A percentile compares a stretch with the other conserved stretches of the same genome.
Evolutionary conservation across 2,329 filamentous ascomycete genomes (phyloP).

Genomic region (Penicillium sp.): DNA sequence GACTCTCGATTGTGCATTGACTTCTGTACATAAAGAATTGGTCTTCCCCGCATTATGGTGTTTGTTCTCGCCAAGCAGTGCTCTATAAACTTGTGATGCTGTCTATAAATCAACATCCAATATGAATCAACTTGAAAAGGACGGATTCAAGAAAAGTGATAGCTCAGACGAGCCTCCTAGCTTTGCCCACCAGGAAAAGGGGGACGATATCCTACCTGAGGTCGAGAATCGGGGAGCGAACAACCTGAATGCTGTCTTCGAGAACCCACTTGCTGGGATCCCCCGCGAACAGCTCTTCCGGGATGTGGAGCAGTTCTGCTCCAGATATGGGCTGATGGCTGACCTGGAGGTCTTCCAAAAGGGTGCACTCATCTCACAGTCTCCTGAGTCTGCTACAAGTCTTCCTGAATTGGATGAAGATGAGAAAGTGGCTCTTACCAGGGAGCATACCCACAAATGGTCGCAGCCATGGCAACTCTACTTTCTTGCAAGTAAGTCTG

Average conservation of each 20-base stretch:
- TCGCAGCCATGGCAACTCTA: constrained; percentile 50
- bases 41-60: neutral
- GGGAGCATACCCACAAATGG: constrained; percentile 53
- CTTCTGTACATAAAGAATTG: constrained; percentile 6
- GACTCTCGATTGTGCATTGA: neutral
- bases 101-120: neutral
- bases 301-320: constrained; percentile 56
- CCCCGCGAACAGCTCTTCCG: constrained; percentile 52
- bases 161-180: neutral
- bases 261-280: constrained; percentile 57
- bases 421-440: constrained; percentile 43
- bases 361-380: constrained; percentile 52
- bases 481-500: constrained; percentile 41
- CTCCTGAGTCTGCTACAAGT: constrained; percentile 49
- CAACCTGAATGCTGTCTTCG: constrained; percentile 41
- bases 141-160: neutral
- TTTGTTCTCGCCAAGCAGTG: neutral
- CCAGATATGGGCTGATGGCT: constrained; percentile 48
- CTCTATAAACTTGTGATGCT: neutral
- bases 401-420: constrained; percentile 47
- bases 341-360: constrained; percentile 51
- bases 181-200: constrained; percentile 9
- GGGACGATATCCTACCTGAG: constrained; percentile 19
- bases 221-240: constrained; percentile 22
- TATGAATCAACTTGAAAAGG: constrained; percentile 6